These are phyloP conservation scores for Xylaria scruposa DNA, from an alignment of 495 filamentous ascomycete genomes.

Conservation along the genomic window DNA sequence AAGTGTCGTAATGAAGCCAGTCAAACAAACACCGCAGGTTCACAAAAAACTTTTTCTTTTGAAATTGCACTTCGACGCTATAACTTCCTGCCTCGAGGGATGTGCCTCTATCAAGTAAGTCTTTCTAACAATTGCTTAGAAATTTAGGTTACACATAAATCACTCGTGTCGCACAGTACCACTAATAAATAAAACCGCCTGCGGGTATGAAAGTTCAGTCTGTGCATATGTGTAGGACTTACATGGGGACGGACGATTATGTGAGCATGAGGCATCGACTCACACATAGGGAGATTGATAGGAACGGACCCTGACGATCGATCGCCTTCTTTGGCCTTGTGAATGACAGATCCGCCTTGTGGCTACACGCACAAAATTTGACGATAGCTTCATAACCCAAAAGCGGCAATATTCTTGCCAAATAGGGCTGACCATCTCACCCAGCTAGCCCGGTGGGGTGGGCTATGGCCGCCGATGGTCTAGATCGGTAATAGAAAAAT, in stretches of 20 bases:
- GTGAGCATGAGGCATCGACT: not conserved
- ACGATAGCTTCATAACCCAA: not conserved
- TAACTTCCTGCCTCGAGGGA: not conserved
- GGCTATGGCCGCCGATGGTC: not conserved
- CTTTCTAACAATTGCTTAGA: not conserved
- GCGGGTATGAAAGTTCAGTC: not conserved
- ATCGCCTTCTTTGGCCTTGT: not conserved
- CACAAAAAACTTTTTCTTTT: not conserved
- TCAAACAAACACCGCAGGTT: not conserved
- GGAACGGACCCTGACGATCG: not conserved
- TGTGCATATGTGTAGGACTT: not conserved
- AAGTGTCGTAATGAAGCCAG: not conserved
- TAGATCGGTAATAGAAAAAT: not conserved
- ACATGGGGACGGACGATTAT: constrained; percentile 1
- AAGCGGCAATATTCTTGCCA: not conserved
- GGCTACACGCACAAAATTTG: not conserved
- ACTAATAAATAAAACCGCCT: not conserved
- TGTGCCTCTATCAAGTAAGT: not conserved
- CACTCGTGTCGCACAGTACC: not conserved
- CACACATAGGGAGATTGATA: not conserved
- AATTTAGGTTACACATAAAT: not conserved
- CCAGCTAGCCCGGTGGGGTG: not conserved
- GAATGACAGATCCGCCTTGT: not conserved
- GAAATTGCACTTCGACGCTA: not conserved
- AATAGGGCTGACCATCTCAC: not conserved